Evolutionary conservation across 768 basidiomycete genomes (phyloP).

Genomic region (Calocera cornea): DNA sequence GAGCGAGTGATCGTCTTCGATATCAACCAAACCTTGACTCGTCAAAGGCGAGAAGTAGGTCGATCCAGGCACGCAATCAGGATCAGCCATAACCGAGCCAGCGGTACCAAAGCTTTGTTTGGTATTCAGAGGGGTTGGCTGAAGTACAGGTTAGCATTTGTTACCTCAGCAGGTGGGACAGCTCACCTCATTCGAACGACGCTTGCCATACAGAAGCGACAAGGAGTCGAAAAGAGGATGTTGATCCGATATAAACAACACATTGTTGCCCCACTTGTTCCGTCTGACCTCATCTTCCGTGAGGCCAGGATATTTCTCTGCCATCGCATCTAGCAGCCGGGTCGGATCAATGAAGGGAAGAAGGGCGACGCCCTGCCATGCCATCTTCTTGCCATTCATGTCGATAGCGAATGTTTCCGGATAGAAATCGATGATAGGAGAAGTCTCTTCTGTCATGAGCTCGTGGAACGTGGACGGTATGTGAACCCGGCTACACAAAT

Average conservation of each 20-base stretch:
- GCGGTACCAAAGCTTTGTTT: conserved; percentile 62
- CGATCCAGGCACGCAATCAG: conserved; percentile 80
- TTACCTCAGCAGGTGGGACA: background rate
- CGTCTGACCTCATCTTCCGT: conserved; percentile 69
- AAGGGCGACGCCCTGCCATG: conserved; percentile 96
- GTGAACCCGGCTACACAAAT: conserved; percentile 53
- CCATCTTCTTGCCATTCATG: conserved; percentile 99
- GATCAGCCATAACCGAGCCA: conserved; percentile 69
- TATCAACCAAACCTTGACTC: conserved; percentile 51
- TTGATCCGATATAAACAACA: conserved; percentile 70
- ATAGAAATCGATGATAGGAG: conserved; percentile 94
- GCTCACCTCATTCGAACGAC: conserved; percentile 63
- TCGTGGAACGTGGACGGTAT: conserved; percentile 75
- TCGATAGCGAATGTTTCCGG: conserved; percentile 85
- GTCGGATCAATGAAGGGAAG: conserved; percentile 88
- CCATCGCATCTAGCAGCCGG: conserved; percentile 75
- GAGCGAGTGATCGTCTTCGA: conserved; percentile 74
- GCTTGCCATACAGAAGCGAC: conserved; percentile 80
- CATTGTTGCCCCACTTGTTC: conserved; percentile 73
- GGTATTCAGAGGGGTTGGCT: conserved; percentile 66
- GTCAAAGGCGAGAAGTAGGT: conserved; percentile 70
- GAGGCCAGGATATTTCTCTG: conserved; percentile 38
- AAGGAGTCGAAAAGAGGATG: conserved; percentile 79
- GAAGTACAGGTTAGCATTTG: conserved; percentile 3
- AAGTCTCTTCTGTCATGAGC: conserved; percentile 75